Evolutionary conservation across 352 stramenopile species (phyloP).

Genomic region (Globisporangium orthogonon): DNA sequence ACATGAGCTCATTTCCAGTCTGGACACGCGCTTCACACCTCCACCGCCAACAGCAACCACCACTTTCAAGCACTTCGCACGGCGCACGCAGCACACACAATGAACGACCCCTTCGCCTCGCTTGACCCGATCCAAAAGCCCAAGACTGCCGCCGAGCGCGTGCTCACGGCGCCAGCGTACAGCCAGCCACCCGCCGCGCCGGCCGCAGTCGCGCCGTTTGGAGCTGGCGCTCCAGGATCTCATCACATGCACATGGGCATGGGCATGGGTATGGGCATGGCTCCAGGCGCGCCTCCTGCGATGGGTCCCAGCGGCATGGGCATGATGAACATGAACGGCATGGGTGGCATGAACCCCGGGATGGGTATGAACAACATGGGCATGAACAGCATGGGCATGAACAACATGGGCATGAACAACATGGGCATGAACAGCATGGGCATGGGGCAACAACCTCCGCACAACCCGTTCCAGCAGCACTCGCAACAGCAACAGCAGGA

Average conservation of each 20-base stretch:
- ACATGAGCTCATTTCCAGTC: slow-evolving; percentile 1
- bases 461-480: slow-evolving; percentile 15
- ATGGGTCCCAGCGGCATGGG: slow-evolving; percentile 12
- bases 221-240: slow-evolving; percentile 10
- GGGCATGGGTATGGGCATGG: background rate
- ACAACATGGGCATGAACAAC: slow-evolving; percentile 1
- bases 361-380: slow-evolving; percentile 8
- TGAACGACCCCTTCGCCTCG: slow-evolving; percentile 72
- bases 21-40: background rate
- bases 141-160: slow-evolving; percentile 43
- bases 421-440: slow-evolving; percentile 8
- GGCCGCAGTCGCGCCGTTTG: slow-evolving; percentile 24
- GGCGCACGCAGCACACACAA: slow-evolving; percentile 6
- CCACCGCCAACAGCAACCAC: background rate
- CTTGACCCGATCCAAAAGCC: slow-evolving; percentile 70
- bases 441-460: slow-evolving; percentile 20
- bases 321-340: slow-evolving; percentile 10
- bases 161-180: slow-evolving; percentile 13
- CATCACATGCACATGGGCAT: slow-evolving; percentile 7
- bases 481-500: slow-evolving; percentile 24
- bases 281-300: background rate
- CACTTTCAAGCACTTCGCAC: background rate
- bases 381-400: slow-evolving; percentile 11
- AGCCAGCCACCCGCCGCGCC: slow-evolving; percentile 19
- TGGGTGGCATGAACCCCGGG: slow-evolving; percentile 5